Conservation (phyloP, 2,329 filamentous ascomycete genomes). For the Thelonectria discophora region DNA sequence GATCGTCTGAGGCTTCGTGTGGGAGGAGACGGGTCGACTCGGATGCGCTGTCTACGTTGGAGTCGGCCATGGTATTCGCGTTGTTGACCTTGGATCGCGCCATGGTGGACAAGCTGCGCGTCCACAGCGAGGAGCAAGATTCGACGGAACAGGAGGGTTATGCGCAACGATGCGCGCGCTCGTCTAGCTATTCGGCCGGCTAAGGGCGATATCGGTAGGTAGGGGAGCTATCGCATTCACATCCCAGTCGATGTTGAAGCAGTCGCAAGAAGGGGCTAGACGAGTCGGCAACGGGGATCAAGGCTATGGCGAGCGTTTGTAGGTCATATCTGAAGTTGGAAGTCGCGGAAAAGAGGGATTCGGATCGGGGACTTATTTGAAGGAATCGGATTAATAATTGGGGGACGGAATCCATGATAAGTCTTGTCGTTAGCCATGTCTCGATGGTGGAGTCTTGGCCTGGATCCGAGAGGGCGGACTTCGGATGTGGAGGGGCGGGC, state of each 20-base stretch:
- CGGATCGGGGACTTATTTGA: neutral
- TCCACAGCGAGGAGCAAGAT: neutral
- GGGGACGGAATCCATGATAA: constrained; percentile 19
- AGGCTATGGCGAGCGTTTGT: neutral
- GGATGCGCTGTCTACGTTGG: constrained; percentile 30
- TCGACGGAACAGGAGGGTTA: neutral
- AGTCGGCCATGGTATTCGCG: constrained; percentile 3
- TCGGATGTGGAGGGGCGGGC: constrained; percentile 15
- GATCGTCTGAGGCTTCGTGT: constrained; percentile 34
- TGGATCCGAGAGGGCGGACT: constrained; percentile 10
- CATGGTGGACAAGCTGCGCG: neutral
- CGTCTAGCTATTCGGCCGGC: constrained; percentile 3
- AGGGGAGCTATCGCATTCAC: constrained; percentile 16
- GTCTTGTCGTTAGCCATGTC: constrained; percentile 7
- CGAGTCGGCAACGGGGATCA: neutral
- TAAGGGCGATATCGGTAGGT: constrained; percentile 4
- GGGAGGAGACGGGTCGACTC: constrained; percentile 54
- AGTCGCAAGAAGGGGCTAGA: neutral
- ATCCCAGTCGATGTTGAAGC: neutral
- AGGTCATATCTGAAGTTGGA: neutral
- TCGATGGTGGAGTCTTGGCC: no score
- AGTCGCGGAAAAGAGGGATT: neutral
- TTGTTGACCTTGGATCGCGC: constrained; percentile 7
- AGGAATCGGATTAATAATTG: constrained; percentile 22
- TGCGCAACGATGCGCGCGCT: neutral